These are phyloP conservation scores for Graphium sp. DNA, from an alignment of 2,329 filamentous ascomycete species.

Conservation along the genomic window DNA sequence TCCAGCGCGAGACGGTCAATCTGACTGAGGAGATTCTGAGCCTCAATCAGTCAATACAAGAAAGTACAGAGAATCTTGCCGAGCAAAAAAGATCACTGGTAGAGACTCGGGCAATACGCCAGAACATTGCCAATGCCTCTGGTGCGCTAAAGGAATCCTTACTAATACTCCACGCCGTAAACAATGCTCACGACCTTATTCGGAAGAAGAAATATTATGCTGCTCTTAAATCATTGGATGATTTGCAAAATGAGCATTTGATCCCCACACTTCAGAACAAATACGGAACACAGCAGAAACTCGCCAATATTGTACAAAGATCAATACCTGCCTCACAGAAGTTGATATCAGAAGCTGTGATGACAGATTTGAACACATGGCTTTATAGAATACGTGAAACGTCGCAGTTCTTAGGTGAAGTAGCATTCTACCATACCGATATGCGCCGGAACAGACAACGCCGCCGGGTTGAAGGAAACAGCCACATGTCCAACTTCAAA, in stretches of 20 bases:
- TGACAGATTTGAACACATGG: slow-evolving; percentile 95
- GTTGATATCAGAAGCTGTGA: slow-evolving; percentile 88
- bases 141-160: slow-evolving; percentile 80
- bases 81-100: slow-evolving; percentile 90
- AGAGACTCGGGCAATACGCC: slow-evolving; percentile 76
- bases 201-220: slow-evolving; percentile 91
- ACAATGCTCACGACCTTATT: slow-evolving; percentile 83
- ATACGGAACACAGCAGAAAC: slow-evolving; percentile 84
- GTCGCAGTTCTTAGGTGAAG: slow-evolving; percentile 87
- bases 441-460: slow-evolving; percentile 69
- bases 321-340: slow-evolving; percentile 88
- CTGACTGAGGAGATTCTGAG: slow-evolving; percentile 83
- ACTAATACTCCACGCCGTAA: slow-evolving; percentile 81
- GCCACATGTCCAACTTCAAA: slow-evolving; percentile 68
- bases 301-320: slow-evolving; percentile 89
- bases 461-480: slow-evolving; percentile 60
- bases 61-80: slow-evolving; percentile 84
- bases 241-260: slow-evolving; percentile 89
- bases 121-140: slow-evolving; percentile 89
- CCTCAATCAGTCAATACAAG: slow-evolving; percentile 86
- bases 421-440: slow-evolving; percentile 93
- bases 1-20: slow-evolving; percentile 77
- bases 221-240: slow-evolving; percentile 82
- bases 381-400: slow-evolving; percentile 88
- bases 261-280: slow-evolving; percentile 55